These are phyloP conservation scores for Sutorius australiensis DNA, from an alignment of 768 basidiomycete species.

Conservation along the genomic window DNA sequence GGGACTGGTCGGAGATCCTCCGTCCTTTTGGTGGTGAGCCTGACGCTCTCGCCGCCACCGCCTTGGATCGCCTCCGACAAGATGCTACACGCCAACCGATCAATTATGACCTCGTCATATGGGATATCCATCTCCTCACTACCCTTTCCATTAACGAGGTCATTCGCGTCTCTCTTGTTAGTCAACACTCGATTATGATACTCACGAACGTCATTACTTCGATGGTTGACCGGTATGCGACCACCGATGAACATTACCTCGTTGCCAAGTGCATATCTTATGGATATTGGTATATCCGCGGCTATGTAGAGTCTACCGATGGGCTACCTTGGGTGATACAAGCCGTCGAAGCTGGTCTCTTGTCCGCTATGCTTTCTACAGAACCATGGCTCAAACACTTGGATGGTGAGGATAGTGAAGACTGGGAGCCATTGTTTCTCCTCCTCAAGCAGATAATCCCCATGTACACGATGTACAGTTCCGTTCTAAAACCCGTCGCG, in stretches of 20 bases:
- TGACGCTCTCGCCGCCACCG: constrained; percentile 18
- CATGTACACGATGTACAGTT: constrained; percentile 24
- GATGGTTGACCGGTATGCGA: constrained; percentile 10
- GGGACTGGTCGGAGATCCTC: constrained; percentile 28
- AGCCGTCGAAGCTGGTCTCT: constrained; percentile 22
- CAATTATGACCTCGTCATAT: constrained; percentile 27
- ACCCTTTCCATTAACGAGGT: constrained; percentile 22
- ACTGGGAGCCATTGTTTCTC: constrained; percentile 28
- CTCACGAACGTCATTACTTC: constrained; percentile 15
- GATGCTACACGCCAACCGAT: constrained; percentile 19
- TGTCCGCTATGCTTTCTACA: constrained; percentile 23
- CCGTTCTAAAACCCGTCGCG: constrained; percentile 16
- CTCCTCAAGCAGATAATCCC: constrained; percentile 24
- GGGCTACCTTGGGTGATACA: constrained; percentile 27
- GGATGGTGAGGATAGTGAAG: constrained; percentile 18
- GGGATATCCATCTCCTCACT: constrained; percentile 30
- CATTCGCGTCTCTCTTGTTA: constrained; percentile 24
- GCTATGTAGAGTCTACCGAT: constrained; percentile 24
- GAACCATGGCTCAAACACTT: constrained; percentile 27
- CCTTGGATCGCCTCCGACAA: constrained; percentile 24
- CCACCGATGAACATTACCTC: constrained; percentile 1
- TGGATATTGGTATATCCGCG: constrained; percentile 30
- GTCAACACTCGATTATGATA: constrained; percentile 18
- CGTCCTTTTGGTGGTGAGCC: constrained; percentile 19
- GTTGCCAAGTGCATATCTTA: constrained; percentile 27